phyloP scores from a whole-genome alignment of 2,329 filamentous ascomycete genomes.

The Penicillium sp. region DNA sequence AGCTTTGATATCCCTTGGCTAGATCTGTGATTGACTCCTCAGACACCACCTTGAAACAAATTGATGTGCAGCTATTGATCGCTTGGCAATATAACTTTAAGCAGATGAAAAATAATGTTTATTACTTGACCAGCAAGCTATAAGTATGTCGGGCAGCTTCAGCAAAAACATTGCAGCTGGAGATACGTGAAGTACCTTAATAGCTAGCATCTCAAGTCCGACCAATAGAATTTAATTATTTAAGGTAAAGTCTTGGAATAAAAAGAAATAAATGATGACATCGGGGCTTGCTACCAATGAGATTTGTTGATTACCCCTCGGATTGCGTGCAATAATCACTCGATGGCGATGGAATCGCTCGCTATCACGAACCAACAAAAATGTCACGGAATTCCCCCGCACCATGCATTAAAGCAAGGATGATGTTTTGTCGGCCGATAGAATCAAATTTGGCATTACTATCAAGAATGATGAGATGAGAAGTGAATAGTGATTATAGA shows the following conservation, averaged over 20 bases:
- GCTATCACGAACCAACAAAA: not conserved
- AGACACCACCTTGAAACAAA: not conserved
- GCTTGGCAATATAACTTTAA: not conserved
- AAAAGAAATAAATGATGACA: not conserved
- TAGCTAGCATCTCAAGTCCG: not conserved
- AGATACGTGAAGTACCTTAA: not conserved
- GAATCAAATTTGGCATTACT: not conserved
- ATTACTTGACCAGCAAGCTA: no score
- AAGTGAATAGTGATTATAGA: not conserved
- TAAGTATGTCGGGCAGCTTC: not conserved
- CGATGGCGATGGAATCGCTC: not conserved
- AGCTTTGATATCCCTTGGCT: not conserved
- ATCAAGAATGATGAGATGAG: not conserved
- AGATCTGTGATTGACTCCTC: not conserved
- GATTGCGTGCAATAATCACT: not conserved
- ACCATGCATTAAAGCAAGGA: not conserved
- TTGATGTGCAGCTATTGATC: not conserved
- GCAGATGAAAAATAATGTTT: not conserved
- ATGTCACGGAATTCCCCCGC: not conserved
- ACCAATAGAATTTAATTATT: not conserved
- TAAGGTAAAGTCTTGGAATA: not conserved
- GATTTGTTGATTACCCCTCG: not conserved
- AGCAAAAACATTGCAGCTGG: not conserved
- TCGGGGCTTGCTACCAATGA: not conserved
- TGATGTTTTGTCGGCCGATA: not conserved